phyloP scores from a whole-genome alignment of 208 protist genomes.

The Trypanosoma caninum region DNA sequence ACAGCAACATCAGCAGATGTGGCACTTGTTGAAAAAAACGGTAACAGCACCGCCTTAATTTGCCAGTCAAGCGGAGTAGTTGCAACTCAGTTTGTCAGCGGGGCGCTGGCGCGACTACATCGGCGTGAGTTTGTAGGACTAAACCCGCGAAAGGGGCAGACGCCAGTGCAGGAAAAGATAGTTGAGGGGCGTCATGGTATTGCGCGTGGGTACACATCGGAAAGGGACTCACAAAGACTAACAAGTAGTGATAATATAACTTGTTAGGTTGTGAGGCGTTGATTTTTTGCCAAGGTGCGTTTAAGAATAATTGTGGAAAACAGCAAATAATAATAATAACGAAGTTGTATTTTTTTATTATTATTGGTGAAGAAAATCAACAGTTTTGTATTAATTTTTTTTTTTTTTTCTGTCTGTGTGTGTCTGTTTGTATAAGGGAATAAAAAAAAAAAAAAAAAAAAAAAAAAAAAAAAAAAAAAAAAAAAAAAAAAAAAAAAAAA shows the following conservation, averaged over 20 bases:
- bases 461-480: not conserved
- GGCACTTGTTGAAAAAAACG: conserved; percentile 8
- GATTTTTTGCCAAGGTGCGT: no score
- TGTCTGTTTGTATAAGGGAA: not conserved
- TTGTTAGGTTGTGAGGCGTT: no score
- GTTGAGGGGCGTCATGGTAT: conserved; percentile 76
- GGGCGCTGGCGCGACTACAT: conserved; percentile 59
- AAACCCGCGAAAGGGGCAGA: conserved; percentile 65
- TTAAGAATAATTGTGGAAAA: no score
- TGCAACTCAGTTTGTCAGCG: conserved; percentile 12
- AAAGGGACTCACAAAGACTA: conserved; percentile 23
- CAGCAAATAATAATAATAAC: no score
- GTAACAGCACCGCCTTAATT: conserved; percentile 18
- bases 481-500: conserved; percentile 9
- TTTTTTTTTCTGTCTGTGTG: not conserved
- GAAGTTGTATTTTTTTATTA: no score
- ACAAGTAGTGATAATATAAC: not conserved
- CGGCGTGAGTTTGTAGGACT: conserved; percentile 76
- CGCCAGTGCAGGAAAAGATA: conserved; percentile 65
- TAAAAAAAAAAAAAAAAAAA: not conserved
- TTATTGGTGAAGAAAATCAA: no score
- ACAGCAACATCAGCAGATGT: conserved; percentile 14
- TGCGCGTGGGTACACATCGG: conserved; percentile 68
- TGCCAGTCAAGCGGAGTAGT: conserved; percentile 19
- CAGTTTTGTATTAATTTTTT: no score